Evolutionary conservation across 2,329 filamentous ascomycete genomes (phyloP).

Genomic region (Xylaria hypoxylon): DNA sequence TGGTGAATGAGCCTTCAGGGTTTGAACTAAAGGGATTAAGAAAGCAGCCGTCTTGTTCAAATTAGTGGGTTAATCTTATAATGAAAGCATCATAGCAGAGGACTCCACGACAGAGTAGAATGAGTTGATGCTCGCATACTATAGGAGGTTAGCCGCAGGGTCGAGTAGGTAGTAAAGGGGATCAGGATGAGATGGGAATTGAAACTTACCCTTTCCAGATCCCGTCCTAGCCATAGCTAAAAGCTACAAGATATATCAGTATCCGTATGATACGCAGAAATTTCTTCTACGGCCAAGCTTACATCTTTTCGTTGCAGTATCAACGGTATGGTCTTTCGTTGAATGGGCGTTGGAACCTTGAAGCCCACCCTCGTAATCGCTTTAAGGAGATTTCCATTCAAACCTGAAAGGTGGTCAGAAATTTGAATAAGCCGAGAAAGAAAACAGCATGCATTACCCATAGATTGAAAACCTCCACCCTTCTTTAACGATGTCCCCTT

Average conservation of each 20-base stretch:
- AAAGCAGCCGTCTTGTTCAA: conserved; percentile 81
- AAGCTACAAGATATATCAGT: conserved; percentile 83
- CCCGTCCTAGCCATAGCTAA: conserved; percentile 99
- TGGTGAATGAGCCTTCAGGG: conserved; percentile 86
- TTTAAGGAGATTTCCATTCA: conserved; percentile 86
- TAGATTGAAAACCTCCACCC: conserved; percentile 94
- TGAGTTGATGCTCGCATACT: conserved; percentile 19
- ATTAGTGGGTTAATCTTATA: conserved; percentile 12
- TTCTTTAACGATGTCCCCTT: conserved; percentile 92
- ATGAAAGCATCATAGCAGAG: background rate
- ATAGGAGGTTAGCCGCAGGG: conserved; percentile 8
- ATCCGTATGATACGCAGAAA: conserved; percentile 52
- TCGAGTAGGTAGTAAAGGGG: background rate
- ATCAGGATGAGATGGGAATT: background rate
- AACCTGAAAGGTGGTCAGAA: conserved; percentile 58
- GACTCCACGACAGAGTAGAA: background rate
- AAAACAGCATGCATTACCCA: conserved; percentile 66
- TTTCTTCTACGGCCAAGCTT: conserved; percentile 1
- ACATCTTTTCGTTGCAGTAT: conserved; percentile 86
- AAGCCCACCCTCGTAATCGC: conserved; percentile 95
- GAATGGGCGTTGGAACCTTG: conserved; percentile 95
- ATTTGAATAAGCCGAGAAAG: background rate
- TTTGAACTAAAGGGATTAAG: conserved; percentile 98
- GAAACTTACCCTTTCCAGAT: conserved; percentile 76
- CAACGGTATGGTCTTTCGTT: conserved; percentile 94